Evolutionary conservation across 2,329 filamentous ascomycete species (phyloP).

Genomic region (Nectriaceae sp.): DNA sequence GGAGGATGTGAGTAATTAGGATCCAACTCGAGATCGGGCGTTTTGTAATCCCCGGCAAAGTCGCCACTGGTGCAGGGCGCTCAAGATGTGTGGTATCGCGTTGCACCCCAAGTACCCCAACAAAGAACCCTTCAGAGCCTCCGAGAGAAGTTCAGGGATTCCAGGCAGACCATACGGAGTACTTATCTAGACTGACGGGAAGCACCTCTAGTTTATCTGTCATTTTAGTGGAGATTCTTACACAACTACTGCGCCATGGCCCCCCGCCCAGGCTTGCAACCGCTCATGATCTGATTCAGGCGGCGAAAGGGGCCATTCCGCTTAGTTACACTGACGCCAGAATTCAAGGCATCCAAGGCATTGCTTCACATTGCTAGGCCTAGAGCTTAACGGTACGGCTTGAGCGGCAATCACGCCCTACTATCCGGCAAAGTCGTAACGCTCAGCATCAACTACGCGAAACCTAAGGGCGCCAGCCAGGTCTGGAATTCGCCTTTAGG

Average conservation of each 20-base stretch:
- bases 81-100: too few species aligned
- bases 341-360: too few species aligned
- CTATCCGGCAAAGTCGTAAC: neutral
- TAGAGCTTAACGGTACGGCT: neutral
- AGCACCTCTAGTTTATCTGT: slow-evolving; percentile 14
- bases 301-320: neutral
- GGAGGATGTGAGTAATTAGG: too few species aligned
- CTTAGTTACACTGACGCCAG: too few species aligned
- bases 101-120: too few species aligned
- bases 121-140: too few species aligned
- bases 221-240: slow-evolving; percentile 12
- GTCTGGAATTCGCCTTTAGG: neutral
- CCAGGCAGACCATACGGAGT: too few species aligned
- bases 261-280: slow-evolving; percentile 8
- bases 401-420: neutral
- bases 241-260: slow-evolving; percentile 4
- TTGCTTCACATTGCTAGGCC: neutral
- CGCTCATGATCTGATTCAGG: slow-evolving; percentile 18
- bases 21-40: too few species aligned
- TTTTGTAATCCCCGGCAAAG: too few species aligned
- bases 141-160: too few species aligned
- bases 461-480: neutral
- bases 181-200: too few species aligned
- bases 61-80: too few species aligned
- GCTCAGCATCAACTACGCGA: neutral